These are phyloP conservation scores for Capniomyces stellatus DNA, from an alignment of 371 early-diverging fungal genomes.

Conservation along the genomic window DNA sequence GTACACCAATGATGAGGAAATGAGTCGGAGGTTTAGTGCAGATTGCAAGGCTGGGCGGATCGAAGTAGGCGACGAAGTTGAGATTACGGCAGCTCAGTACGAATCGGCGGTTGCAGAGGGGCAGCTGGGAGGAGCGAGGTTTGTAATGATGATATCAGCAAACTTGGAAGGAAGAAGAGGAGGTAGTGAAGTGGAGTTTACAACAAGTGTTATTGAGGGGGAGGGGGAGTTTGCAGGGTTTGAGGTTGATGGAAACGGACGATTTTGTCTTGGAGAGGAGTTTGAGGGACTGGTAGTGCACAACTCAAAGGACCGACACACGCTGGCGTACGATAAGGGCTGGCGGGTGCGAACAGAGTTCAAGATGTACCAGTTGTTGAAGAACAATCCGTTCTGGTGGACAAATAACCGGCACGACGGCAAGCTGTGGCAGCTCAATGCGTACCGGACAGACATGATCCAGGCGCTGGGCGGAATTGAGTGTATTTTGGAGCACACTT, in stretches of 20 bases:
- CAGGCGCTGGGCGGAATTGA: slow-evolving; percentile 97
- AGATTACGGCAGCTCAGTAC: too few relatives aligned
- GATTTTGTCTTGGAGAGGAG: slow-evolving; percentile 3
- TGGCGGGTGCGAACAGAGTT: slow-evolving; percentile 95
- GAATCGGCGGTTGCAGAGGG: too few relatives aligned
- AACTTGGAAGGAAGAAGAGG: not conserved
- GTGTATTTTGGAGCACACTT: slow-evolving; percentile 93
- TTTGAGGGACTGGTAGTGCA: slow-evolving; percentile 4
- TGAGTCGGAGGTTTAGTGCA: too few relatives aligned
- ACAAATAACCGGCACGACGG: slow-evolving; percentile 85
- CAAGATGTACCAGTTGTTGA: slow-evolving; percentile 90
- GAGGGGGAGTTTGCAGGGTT: slow-evolving; percentile 2
- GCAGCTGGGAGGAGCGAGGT: too few relatives aligned
- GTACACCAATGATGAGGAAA: too few relatives aligned
- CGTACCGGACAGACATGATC: slow-evolving; percentile 96
- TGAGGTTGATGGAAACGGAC: slow-evolving; percentile 6
- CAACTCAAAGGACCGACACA: slow-evolving; percentile 77
- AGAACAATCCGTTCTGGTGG: slow-evolving; percentile 95
- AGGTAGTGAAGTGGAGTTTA: not conserved
- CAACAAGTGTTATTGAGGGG: not conserved
- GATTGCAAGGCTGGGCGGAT: too few relatives aligned
- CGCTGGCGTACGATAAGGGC: slow-evolving; percentile 96
- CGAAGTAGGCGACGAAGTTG: too few relatives aligned
- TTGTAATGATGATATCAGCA: not conserved
- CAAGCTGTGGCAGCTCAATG: slow-evolving; percentile 91